These are phyloP conservation scores for Bonia amplexicaulis DNA, from an alignment of 176 grass and related monocot species.

Conservation along the genomic window DNA sequence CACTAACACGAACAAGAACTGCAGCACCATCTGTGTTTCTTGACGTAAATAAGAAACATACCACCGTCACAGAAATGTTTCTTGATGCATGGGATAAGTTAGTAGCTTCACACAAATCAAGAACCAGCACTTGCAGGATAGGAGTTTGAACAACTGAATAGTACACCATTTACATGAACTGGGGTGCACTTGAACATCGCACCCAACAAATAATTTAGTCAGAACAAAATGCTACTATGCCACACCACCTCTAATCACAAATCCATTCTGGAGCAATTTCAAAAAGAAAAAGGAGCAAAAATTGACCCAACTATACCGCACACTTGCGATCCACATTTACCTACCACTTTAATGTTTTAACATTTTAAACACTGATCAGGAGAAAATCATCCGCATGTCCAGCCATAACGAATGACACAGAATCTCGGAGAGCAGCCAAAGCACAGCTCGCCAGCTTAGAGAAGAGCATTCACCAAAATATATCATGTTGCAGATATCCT, in stretches of 20 bases:
- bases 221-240: slow-evolving; percentile 28
- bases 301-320: slow-evolving; percentile 22
- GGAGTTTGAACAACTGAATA: slow-evolving; percentile 4
- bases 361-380: neutral
- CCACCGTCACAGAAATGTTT: neutral
- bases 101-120: neutral
- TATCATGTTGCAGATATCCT: slow-evolving; percentile 52
- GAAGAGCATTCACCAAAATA: slow-evolving; percentile 23
- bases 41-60: neutral
- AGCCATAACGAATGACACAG: neutral
- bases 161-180: slow-evolving; percentile 36
- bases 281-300: slow-evolving; percentile 17
- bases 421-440: neutral
- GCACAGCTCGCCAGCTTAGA: slow-evolving; percentile 9
- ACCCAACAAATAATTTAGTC: slow-evolving; percentile 44
- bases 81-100: neutral
- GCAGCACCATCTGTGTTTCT: neutral
- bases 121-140: neutral
- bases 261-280: slow-evolving; percentile 29
- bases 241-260: slow-evolving; percentile 37
- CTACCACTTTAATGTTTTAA: neutral
- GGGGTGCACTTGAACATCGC: slow-evolving; percentile 4
- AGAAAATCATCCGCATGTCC: neutral
- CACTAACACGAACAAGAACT: neutral
- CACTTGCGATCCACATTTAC: slow-evolving; percentile 28